These are phyloP conservation scores for Penicillium bovifimosum DNA, from an alignment of 495 filamentous ascomycete genomes.

Conservation along the genomic window DNA sequence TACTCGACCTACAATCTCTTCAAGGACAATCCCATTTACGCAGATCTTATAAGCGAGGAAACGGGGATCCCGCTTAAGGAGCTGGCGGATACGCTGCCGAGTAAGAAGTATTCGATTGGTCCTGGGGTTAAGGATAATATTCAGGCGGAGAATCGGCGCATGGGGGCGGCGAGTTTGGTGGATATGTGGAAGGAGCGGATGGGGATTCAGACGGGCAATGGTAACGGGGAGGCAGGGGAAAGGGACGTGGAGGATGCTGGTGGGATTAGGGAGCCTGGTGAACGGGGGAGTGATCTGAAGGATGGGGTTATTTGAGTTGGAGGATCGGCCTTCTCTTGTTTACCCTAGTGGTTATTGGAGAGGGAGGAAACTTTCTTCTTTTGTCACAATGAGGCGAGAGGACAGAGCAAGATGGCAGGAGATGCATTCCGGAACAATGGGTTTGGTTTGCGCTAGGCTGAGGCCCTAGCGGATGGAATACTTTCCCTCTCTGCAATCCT, in stretches of 20 bases:
- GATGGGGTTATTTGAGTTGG: background rate
- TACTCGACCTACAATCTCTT: conserved; percentile 18
- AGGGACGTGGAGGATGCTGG: background rate
- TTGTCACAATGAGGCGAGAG: background rate
- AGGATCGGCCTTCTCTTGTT: background rate
- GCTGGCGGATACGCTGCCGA: conserved; percentile 27
- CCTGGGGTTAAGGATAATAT: conserved; percentile 12
- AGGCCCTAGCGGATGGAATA: background rate
- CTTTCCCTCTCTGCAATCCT: too few relatives aligned
- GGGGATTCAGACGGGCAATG: background rate
- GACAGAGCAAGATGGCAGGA: too few relatives aligned
- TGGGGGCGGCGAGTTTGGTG: conserved; percentile 25
- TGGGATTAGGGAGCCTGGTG: background rate
- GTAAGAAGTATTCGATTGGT: conserved; percentile 16
- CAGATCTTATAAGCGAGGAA: conserved; percentile 22
- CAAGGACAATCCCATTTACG: conserved; percentile 11
- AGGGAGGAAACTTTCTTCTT: background rate
- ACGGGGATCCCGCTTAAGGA: conserved; percentile 24
- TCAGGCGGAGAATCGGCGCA: conserved; percentile 10
- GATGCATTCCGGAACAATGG: too few relatives aligned
- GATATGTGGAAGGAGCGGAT: conserved; percentile 23
- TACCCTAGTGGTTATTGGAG: background rate
- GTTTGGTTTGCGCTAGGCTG: background rate
- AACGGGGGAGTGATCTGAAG: background rate
- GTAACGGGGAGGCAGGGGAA: background rate